Evolutionary conservation across 2,329 filamentous ascomycete genomes (phyloP).

Genomic region (Diaporthe sp.): DNA sequence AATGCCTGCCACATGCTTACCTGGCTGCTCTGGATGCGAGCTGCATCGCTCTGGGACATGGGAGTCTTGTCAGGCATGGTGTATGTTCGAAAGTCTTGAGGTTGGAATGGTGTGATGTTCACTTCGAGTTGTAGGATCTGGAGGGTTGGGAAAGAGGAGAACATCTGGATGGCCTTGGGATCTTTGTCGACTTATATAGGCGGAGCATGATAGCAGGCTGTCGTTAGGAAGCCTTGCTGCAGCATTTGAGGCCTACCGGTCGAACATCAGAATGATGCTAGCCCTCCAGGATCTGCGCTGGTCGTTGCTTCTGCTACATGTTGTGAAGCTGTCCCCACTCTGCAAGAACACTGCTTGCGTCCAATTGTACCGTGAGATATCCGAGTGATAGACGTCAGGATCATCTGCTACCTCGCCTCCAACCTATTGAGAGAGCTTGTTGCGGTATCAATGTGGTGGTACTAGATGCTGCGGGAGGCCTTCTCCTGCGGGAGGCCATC

Average conservation of each 20-base stretch:
- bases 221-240: not conserved
- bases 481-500: slow-evolving; percentile 1
- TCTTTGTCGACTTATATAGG: not conserved
- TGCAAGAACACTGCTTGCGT: not conserved
- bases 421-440: not conserved
- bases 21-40: slow-evolving; percentile 9
- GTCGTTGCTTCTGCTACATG: not conserved
- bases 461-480: not conserved
- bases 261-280: not conserved
- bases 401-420: not conserved
- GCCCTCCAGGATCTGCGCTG: too few relatives aligned
- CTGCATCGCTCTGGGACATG: not conserved
- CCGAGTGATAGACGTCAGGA: not conserved
- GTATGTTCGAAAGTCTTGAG: not conserved
- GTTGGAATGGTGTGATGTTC: not conserved
- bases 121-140: not conserved
- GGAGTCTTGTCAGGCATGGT: slow-evolving; percentile 16
- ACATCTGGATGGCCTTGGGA: not conserved
- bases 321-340: not conserved
- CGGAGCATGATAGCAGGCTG: not conserved
- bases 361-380: not conserved
- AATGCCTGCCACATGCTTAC: not conserved
- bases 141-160: not conserved
- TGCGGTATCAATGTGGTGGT: not conserved
- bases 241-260: not conserved